phyloP scores from a whole-genome alignment of 2,329 filamentous ascomycete species.

The Capronia americana region DNA sequence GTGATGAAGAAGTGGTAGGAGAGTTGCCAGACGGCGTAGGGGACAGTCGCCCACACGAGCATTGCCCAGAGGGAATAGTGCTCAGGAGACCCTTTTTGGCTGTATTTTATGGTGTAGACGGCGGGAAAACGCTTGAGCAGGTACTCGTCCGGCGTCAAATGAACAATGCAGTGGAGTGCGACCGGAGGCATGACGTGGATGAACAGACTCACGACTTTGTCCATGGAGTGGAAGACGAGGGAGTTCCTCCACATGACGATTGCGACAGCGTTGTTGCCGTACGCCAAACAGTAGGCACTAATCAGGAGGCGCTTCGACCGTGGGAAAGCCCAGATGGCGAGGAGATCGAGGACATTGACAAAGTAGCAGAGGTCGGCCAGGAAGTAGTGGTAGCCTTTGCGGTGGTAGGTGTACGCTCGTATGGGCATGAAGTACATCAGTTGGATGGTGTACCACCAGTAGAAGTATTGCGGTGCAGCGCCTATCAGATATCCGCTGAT shows the following conservation, averaged over 20 bases:
- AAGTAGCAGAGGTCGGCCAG: slow-evolving; percentile 98
- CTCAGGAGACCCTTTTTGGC: slow-evolving; percentile 71
- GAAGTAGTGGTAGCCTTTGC: slow-evolving; percentile 95
- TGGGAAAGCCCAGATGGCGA: slow-evolving; percentile 90
- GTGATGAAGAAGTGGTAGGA: slow-evolving; percentile 95
- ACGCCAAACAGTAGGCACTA: slow-evolving; percentile 87
- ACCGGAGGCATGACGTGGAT: slow-evolving; percentile 99
- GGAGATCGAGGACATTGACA: slow-evolving; percentile 82
- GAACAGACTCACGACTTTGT: slow-evolving; percentile 97
- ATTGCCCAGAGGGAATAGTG: slow-evolving; percentile 83
- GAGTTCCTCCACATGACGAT: slow-evolving; percentile 99
- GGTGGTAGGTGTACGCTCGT: slow-evolving; percentile 87
- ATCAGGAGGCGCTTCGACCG: slow-evolving; percentile 90
- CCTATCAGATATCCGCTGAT: slow-evolving; percentile 94
- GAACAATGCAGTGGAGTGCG: slow-evolving; percentile 88
- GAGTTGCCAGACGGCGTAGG: slow-evolving; percentile 92
- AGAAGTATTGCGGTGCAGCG: slow-evolving; percentile 82
- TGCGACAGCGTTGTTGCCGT: slow-evolving; percentile 95
- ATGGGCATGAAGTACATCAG: slow-evolving; percentile 97
- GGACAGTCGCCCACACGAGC: slow-evolving; percentile 92
- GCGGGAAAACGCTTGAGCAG: slow-evolving; percentile 80
- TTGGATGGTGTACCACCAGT: slow-evolving; percentile 88
- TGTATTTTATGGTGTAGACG: slow-evolving; percentile 78
- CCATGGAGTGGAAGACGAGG: slow-evolving; percentile 95
- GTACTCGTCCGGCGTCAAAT: slow-evolving; percentile 71